Base-by-base conservation (phyloP, 1,284 basidiomycete species). In the Trametes pubescens region DNA sequence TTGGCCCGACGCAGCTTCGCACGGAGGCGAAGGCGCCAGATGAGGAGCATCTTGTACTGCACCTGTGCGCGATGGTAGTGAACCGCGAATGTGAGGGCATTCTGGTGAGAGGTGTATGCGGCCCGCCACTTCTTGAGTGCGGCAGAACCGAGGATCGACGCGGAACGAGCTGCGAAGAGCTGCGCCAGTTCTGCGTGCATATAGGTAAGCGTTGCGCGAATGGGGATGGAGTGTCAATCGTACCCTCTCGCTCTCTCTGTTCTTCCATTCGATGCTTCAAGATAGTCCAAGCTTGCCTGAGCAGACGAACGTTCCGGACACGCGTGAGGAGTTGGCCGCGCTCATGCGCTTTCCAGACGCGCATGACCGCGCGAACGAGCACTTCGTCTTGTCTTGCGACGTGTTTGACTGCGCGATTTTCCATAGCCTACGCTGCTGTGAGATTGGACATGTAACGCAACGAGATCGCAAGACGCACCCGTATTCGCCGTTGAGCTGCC, bases 341-440 rank as follows among this genome's bases (percentile, higher is more conserved):
- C 73, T 90, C 89, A 52, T 86, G 86, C 32, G 90, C 88, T 70
- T 86, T 87, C 91, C 92, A 92, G 21, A 93, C 85, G 53, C 88
- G 82, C 69, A 85, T 77, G 40, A 91, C 79, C 22, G 88, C 91
- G 49, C 85, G 83, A 38, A 91, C 68, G 10, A 93, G 80, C 22
- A 89, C 78, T 56, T 81, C 81, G 70, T 93, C 87, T 72, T 88
- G 89, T 46, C 87, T 82, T 44, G 80, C 77, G 21, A 86, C 62
- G 70, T 90, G 84, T 64, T 86, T 89, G 62, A 78, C 75, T 6
- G 86, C 90, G 34, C 84, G 84, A 60, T 72, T 78, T 70, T 88
- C 85, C 71, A 88, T 69, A 26, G 68, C 67, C 86, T 87, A 61
- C 7, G 54, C 32, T 26, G 18, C 10, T 32, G 34, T 59, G 16